These are phyloP conservation scores for Colletotrichum sp. DNA, from an alignment of 2,329 filamentous ascomycete species.

Conservation along the genomic window DNA sequence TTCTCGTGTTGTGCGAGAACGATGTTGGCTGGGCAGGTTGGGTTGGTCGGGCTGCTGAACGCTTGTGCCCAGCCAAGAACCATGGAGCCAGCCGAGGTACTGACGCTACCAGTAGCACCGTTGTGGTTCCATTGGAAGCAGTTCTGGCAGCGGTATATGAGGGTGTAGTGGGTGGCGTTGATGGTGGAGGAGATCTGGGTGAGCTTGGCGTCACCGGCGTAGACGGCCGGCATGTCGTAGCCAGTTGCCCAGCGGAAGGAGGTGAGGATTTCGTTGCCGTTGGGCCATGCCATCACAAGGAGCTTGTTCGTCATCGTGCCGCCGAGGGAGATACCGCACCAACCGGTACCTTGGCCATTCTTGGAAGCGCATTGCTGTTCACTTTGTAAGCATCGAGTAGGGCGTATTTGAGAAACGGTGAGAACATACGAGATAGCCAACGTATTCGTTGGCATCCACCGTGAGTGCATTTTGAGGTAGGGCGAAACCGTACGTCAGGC, in stretches of 20 bases:
- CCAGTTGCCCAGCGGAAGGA: conserved; percentile 63
- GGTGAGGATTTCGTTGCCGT: conserved; percentile 57
- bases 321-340: conserved; percentile 62
- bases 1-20: conserved; percentile 60
- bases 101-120: conserved; percentile 45
- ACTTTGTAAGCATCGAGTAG: neutral
- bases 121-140: conserved; percentile 60
- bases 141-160: conserved; percentile 70
- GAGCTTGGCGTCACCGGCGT: conserved; percentile 66
- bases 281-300: conserved; percentile 63
- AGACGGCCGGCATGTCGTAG: conserved; percentile 63
- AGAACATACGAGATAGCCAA: conserved; percentile 58
- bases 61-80: conserved; percentile 64
- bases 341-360: conserved; percentile 53
- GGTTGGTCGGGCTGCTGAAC: conserved; percentile 44
- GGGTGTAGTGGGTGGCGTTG: conserved; percentile 62
- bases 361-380: conserved; percentile 49
- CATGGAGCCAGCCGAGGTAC: conserved; percentile 48
- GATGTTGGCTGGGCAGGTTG: conserved; percentile 47
- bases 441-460: conserved; percentile 59
- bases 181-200: conserved; percentile 64
- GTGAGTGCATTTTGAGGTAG: conserved; percentile 54
- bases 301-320: conserved; percentile 63
- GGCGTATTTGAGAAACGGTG: neutral
- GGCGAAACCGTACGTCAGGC: conserved; percentile 59